Evolutionary conservation across 164 flowering plant genomes (phyloP), one percentile per base, ranked within the genome.

Genomic region (Pachysandra terminalis): DNA sequence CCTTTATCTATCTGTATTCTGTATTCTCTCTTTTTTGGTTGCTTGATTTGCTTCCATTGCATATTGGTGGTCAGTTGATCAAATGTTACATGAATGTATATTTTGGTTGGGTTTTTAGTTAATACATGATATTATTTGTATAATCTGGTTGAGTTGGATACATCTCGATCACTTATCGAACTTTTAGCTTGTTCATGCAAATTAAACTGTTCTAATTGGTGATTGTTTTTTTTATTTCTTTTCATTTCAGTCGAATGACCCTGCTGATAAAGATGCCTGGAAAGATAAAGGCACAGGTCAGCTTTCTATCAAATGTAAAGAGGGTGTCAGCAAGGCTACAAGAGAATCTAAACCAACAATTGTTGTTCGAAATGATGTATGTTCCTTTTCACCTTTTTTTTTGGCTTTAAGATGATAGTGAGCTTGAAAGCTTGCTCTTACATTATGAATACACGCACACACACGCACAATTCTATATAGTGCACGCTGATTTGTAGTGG

Each of bases 181-280:
- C 51, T 45, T 45, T 15, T 19, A 10, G 41, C 8, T 41, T 23
- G 17, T 52, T 8, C 13, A 51, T 26, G 41, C 67, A 26, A 17
- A 26, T 1, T 12, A 1, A 23, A 45, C 7, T 12, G 49, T 26
- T 0, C 1, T 25, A 17, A 25, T 8, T 58, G 61, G 14, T 62
- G 15, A 24, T 41, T 65, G 41, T 64, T 26, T 49, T 49, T 49
- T 25, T 55, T n/a, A n/a, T n/a, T n/a, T n/a, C n/a, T n/a, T n/a
- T n/a, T n/a, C n/a, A n/a, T n/a, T n/a, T n/a, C 90, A 96, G 99
- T 87, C 99, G 49, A 84, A 70, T 49, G 88, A 90, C 83, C 91
- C 95, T 27, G 86, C 75, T 15, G 98, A 95, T 68, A 87, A 89
- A 78, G 91, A 80, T 37, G 54, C 85, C 59, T 96, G 99, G 99